Percentiles rank a stretch among this genome's conserved stretches.
phyloP scores from a whole-genome alignment of 164 flowering plant species.

The Sedum album region DNA sequence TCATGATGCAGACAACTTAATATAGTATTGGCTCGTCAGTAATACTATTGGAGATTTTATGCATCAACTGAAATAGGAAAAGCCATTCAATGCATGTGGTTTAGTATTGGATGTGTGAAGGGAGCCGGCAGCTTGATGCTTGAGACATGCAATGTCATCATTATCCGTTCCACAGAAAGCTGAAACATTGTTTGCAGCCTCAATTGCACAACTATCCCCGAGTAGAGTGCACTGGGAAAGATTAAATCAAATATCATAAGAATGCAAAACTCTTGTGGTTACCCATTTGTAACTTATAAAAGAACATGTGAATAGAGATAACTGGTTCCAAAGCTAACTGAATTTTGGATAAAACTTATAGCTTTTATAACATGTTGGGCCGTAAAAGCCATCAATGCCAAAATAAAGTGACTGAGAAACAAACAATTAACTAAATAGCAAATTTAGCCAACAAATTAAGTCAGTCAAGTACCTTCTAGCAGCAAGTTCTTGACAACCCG shows the following conservation, averaged over 20 bases:
- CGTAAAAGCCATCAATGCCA: background rate
- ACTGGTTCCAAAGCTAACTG: background rate
- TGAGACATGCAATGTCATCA: constrained; percentile 15
- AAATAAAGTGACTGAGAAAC: constrained; percentile 4
- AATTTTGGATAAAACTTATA: background rate
- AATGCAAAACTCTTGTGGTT: constrained; percentile 9
- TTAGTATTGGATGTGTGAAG: constrained; percentile 11
- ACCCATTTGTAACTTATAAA: background rate
- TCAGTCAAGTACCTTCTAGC: constrained; percentile 34
- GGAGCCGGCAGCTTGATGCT: constrained; percentile 10
- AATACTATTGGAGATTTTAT: constrained; percentile 27
- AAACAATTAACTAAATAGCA: background rate
- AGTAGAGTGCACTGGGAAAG: constrained; percentile 70
- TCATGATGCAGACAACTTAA: constrained; percentile 76
- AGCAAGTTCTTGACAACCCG: constrained; percentile 20
- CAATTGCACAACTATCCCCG: constrained; percentile 67
- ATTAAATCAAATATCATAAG: constrained; percentile 77
- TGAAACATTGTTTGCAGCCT: constrained; percentile 18
- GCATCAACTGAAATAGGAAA: constrained; percentile 52
- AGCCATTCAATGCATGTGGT: constrained; percentile 31
- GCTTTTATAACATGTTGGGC: background rate
- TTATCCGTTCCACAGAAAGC: constrained; percentile 16
- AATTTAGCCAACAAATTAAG: background rate
- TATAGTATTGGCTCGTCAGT: constrained; percentile 36
- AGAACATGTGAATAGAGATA: background rate